phyloP scores from a whole-genome alignment of 202 grass and related monocot species.

The Schoenoplectus triqueter region DNA sequence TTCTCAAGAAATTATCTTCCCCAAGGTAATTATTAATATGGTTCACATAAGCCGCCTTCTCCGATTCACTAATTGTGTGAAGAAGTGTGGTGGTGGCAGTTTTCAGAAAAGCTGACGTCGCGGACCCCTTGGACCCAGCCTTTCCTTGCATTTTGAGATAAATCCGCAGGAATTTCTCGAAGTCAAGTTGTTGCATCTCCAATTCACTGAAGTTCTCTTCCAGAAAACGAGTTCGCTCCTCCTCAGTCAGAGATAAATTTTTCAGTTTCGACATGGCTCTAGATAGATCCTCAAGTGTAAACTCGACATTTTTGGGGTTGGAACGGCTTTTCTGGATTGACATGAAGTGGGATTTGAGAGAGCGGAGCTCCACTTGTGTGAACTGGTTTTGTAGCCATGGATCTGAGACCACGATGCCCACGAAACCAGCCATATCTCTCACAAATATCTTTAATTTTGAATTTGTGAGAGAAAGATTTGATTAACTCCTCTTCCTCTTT shows the following conservation, averaged over 20 bases:
- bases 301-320: constrained; percentile 16
- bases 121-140: not conserved
- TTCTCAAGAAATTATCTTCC: constrained; percentile 76
- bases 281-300: constrained; percentile 24
- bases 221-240: constrained; percentile 20
- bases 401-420: constrained; percentile 80
- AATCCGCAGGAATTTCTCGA: constrained; percentile 31
- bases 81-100: constrained; percentile 83
- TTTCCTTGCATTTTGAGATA: constrained; percentile 39
- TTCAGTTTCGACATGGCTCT: constrained; percentile 21
- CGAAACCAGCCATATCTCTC: constrained; percentile 61
- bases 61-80: constrained; percentile 90
- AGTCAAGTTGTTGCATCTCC: constrained; percentile 30
- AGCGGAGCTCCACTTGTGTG: constrained; percentile 81
- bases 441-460: constrained; percentile 1
- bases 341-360: constrained; percentile 57
- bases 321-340: constrained; percentile 21
- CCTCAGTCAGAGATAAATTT: not conserved
- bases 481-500: not conserved
- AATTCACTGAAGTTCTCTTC: constrained; percentile 28
- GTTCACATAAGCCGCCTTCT: constrained; percentile 83
- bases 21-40: constrained; percentile 86
- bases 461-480: not conserved
- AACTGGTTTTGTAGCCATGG: constrained; percentile 84
- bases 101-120: constrained; percentile 67